Evolutionary conservation across 768 basidiomycete species (phyloP).

Genomic region (Hortiboletus campestris): DNA sequence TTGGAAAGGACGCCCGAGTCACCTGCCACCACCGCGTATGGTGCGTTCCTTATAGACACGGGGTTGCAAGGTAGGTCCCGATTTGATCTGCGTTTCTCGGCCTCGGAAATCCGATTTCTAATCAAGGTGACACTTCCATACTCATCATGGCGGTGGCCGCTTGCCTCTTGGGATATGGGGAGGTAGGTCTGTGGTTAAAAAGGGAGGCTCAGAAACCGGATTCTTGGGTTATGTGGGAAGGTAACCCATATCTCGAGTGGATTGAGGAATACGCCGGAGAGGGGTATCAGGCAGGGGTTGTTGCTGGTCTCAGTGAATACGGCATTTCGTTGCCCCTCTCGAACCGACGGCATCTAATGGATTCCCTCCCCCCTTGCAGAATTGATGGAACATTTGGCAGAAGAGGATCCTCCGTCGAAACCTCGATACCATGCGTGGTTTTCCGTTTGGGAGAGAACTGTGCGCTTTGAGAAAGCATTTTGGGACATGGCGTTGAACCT

Average conservation of each 20-base stretch:
- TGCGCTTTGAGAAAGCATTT: slow-evolving; percentile 3
- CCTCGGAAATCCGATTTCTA: not conserved
- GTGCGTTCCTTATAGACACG: slow-evolving; percentile 4
- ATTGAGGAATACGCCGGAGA: not conserved
- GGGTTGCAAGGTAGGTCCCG: not conserved
- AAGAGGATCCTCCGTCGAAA: not conserved
- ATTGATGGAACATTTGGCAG: not conserved
- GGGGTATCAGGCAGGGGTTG: not conserved
- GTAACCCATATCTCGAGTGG: slow-evolving; percentile 1
- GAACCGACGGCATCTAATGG: not conserved
- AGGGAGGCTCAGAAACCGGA: slow-evolving; percentile 1
- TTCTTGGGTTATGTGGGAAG: slow-evolving; percentile 4
- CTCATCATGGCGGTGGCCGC: slow-evolving; percentile 2
- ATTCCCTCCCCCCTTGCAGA: not conserved
- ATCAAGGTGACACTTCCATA: not conserved
- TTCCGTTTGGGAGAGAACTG: slow-evolving; percentile 4
- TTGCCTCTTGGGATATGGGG: slow-evolving; percentile 1
- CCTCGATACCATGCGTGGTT: slow-evolving; percentile 1
- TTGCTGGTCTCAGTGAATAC: not conserved
- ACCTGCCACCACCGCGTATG: slow-evolving; percentile 2
- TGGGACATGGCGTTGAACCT: slow-evolving; percentile 5
- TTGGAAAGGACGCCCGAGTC: slow-evolving; percentile 1
- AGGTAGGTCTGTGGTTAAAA: not conserved
- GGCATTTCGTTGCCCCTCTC: not conserved
- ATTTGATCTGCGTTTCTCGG: not conserved